A percentile compares a stretch with the other conserved stretches of the same genome.
phyloP scores from a whole-genome alignment of 2,329 filamentous ascomycete species.

The Penicillium sp. region DNA sequence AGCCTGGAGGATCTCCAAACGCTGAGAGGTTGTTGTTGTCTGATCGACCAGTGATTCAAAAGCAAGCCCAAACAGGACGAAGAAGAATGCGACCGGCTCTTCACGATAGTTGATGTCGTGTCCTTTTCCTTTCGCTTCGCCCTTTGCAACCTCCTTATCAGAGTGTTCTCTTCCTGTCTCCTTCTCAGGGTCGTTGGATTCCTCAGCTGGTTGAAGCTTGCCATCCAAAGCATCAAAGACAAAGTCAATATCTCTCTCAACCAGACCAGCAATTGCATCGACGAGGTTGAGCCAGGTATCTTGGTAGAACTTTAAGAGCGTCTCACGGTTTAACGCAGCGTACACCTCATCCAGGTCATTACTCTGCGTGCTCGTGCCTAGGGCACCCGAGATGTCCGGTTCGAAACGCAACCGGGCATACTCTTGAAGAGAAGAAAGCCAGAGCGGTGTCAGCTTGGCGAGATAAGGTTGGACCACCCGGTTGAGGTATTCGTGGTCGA shows the following conservation, averaged over 20 bases:
- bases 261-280: conserved; percentile 92
- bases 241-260: conserved; percentile 95
- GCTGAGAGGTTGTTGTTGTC: conserved; percentile 69
- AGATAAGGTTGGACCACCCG: conserved; percentile 89
- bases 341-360: conserved; percentile 91
- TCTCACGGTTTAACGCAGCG: conserved; percentile 88
- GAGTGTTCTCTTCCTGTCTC: conserved; percentile 22
- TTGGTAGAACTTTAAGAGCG: conserved; percentile 90
- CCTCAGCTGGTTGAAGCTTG: conserved; percentile 50
- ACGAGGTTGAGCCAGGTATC: conserved; percentile 95
- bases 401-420: conserved; percentile 92
- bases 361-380: conserved; percentile 74
- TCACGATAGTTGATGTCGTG: conserved; percentile 95
- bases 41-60: conserved; percentile 92
- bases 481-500: conserved; percentile 81
- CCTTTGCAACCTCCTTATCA: conserved; percentile 15
- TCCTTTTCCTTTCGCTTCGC: conserved; percentile 49
- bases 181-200: conserved; percentile 15
- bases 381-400: conserved; percentile 89
- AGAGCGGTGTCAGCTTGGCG: conserved; percentile 81
- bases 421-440: conserved; percentile 87
- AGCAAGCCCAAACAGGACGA: conserved; percentile 91
- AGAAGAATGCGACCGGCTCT: conserved; percentile 97
- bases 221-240: conserved; percentile 96
- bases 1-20: conserved; percentile 80